Conservation (phyloP, 2,329 filamentous ascomycete species). For the Exophiala calicioides region DNA sequence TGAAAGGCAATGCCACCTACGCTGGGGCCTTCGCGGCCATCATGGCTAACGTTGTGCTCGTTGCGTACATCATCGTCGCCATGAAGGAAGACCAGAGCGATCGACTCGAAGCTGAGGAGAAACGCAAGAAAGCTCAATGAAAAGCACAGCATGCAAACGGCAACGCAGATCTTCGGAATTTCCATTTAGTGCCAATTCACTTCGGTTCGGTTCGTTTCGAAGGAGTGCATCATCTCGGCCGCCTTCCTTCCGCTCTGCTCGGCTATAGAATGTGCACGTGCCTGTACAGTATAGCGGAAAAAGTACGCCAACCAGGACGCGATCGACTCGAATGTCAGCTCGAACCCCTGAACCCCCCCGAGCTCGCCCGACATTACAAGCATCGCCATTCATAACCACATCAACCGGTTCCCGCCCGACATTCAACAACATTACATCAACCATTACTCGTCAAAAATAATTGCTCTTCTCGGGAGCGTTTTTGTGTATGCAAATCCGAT, state of each 20-base stretch:
- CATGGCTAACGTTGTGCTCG: slow-evolving; percentile 85
- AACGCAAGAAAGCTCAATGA: slow-evolving; percentile 51
- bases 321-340: no score
- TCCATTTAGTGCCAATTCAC: no score
- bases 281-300: no score
- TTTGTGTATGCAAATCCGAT: slow-evolving; percentile 16
- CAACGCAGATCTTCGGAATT: no score
- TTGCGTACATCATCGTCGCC: slow-evolving; percentile 88
- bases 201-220: background rate
- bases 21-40: slow-evolving; percentile 83
- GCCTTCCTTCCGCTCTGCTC: background rate
- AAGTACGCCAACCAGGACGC: no score
- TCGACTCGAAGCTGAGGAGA: slow-evolving; percentile 65
- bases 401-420: background rate
- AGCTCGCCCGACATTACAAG: background rate
- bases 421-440: slow-evolving; percentile 26
- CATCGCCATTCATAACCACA: slow-evolving; percentile 7
- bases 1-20: slow-evolving; percentile 86
- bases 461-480: background rate
- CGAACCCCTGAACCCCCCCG: background rate
- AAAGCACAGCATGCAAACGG: background rate
- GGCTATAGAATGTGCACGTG: no score
- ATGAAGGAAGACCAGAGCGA: slow-evolving; percentile 84
- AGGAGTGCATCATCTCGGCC: background rate
- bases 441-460: slow-evolving; percentile 27